phyloP scores from a whole-genome alignment of 2,329 filamentous ascomycete genomes.

The Aschersonia sp. region DNA sequence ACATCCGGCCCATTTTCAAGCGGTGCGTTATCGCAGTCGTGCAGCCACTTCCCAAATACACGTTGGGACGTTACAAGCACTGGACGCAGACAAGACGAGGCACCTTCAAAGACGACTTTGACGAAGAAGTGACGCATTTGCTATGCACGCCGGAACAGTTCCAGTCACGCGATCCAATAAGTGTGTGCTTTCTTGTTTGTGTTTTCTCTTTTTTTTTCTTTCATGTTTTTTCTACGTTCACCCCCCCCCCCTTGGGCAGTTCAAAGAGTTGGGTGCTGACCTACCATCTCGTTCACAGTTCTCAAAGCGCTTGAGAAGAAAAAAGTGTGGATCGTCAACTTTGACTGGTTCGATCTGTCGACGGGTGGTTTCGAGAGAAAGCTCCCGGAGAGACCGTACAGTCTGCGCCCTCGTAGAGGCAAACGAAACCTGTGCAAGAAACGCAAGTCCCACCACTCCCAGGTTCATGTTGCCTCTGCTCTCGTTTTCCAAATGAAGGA shows the following conservation, averaged over 20 bases:
- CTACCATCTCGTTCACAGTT: constrained; percentile 11
- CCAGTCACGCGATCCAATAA: constrained; percentile 12
- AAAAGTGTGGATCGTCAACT: constrained; percentile 25
- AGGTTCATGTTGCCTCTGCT: background rate
- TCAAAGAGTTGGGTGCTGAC: too few species aligned
- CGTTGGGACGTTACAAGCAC: constrained; percentile 39
- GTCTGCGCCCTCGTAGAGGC: background rate
- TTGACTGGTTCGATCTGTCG: constrained; percentile 40
- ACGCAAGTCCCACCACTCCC: background rate
- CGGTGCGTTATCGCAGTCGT: constrained; percentile 39
- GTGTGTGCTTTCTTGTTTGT: background rate
- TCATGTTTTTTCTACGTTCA: background rate
- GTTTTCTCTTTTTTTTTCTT: background rate
- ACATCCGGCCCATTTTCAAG: constrained; percentile 30
- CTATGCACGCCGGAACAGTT: constrained; percentile 51
- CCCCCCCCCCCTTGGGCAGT: too few species aligned
- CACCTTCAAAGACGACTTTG: constrained; percentile 34
- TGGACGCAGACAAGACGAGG: constrained; percentile 57
- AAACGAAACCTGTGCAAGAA: background rate
- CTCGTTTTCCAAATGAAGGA: constrained; percentile 7
- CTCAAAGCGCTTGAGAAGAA: constrained; percentile 20
- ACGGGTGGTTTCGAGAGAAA: constrained; percentile 9
- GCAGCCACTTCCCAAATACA: constrained; percentile 38
- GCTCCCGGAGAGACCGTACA: background rate
- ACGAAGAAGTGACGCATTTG: constrained; percentile 53